Evolutionary conservation across 73 alveolate species (phyloP).

Genomic region (Blepharisma japonicum): DNA sequence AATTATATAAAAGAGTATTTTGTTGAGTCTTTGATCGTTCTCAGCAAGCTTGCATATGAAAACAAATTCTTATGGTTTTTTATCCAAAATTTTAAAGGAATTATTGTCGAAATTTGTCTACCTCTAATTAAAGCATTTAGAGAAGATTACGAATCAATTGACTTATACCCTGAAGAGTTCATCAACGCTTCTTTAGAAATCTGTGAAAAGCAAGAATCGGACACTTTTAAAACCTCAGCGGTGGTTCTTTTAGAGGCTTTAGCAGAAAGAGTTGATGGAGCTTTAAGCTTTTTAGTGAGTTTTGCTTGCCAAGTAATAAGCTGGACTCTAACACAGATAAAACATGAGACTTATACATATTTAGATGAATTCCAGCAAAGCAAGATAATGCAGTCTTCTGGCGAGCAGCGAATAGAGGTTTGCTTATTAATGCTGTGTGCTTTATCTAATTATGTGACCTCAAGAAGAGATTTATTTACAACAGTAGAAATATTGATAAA

Average conservation of each 20-base stretch:
- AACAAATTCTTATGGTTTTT: constrained; percentile 37
- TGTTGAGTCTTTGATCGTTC: constrained; percentile 34
- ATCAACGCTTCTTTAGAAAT: constrained; percentile 54
- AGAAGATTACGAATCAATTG: constrained; percentile 38
- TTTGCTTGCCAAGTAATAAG: constrained; percentile 41
- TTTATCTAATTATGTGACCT: neutral
- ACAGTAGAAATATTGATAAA: neutral
- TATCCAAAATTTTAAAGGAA: neutral
- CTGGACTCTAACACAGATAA: neutral
- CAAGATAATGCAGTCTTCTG: neutral
- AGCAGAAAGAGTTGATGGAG: constrained; percentile 55
- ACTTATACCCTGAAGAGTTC: constrained; percentile 56
- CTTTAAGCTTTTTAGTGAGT: constrained; percentile 34
- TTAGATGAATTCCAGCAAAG: neutral
- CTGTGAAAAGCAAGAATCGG: constrained; percentile 61
- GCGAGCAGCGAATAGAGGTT: constrained; percentile 6
- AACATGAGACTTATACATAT: neutral
- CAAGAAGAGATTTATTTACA: neutral
- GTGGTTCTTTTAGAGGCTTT: constrained; percentile 63
- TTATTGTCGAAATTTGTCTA: constrained; percentile 50
- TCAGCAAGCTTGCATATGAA: constrained; percentile 35
- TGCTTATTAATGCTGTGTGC: neutral
- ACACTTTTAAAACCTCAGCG: constrained; percentile 48
- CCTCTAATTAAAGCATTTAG: constrained; percentile 40
- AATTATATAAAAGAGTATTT: constrained; percentile 35